Conservation (phyloP, 208 protist species). For the Acanthamoeba sp. region DNA sequence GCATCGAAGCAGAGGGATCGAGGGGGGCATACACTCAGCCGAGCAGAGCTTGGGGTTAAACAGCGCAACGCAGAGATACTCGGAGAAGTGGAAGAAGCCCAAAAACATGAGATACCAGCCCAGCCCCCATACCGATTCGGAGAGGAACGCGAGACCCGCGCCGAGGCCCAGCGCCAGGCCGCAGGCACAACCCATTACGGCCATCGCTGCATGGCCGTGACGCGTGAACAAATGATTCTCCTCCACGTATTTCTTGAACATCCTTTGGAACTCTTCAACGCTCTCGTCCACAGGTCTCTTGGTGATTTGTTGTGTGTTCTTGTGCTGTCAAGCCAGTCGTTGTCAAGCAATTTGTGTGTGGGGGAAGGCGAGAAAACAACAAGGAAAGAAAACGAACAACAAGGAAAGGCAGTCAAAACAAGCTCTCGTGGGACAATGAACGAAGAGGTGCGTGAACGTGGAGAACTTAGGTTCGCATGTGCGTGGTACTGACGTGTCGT, state of each 20-base stretch:
- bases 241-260: constrained; percentile 42
- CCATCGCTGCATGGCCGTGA: constrained; percentile 20
- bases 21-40: constrained; percentile 4
- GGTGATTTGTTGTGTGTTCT: no score
- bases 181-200: background rate
- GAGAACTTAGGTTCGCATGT: no score
- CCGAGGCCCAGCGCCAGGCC: constrained; percentile 25
- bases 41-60: constrained; percentile 63
- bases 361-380: no score
- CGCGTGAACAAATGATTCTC: constrained; percentile 45
- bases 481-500: no score
- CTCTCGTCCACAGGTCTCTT: no score
- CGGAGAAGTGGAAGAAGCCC: constrained; percentile 63
- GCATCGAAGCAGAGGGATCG: background rate
- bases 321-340: no score
- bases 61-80: constrained; percentile 23
- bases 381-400: no score
- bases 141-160: constrained; percentile 31
- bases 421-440: no score
- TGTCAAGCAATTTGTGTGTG: no score
- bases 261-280: background rate
- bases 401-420: no score
- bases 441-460: no score
- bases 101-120: constrained; percentile 45
- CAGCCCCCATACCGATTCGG: constrained; percentile 38